These are phyloP conservation scores for Chamaenerion angustifolium DNA, from an alignment of 345 rosid species.

Conservation along the genomic window DNA sequence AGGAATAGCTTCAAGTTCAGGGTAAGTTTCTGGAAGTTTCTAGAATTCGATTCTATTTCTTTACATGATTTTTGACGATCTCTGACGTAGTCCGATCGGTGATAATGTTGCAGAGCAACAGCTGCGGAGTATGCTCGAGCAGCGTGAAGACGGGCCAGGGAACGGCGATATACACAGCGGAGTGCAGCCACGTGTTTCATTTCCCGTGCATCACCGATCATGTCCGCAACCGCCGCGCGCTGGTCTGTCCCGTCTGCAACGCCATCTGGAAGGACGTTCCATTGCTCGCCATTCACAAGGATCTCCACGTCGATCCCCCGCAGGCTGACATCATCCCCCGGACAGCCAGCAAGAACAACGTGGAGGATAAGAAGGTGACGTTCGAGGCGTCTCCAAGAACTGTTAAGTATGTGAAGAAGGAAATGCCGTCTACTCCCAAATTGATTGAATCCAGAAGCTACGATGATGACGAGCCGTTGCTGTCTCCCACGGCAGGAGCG, in stretches of 20 bases:
- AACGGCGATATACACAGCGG: slow-evolving; percentile 76
- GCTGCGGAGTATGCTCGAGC: slow-evolving; percentile 66
- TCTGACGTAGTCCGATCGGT: background rate
- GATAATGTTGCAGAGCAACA: slow-evolving; percentile 23
- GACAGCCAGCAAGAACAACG: slow-evolving; percentile 11
- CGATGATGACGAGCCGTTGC: slow-evolving; percentile 76
- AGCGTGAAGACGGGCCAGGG: slow-evolving; percentile 74
- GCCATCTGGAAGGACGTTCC: slow-evolving; percentile 62
- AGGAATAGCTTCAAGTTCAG: slow-evolving; percentile 71
- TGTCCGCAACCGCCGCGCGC: slow-evolving; percentile 34
- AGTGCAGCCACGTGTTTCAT: slow-evolving; percentile 71
- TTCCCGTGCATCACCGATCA: slow-evolving; percentile 65
- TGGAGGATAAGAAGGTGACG: slow-evolving; percentile 20
- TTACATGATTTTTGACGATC: too few relatives aligned
- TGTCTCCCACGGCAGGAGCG: slow-evolving; percentile 28
- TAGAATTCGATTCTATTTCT: too few relatives aligned
- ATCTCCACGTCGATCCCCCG: slow-evolving; percentile 2
- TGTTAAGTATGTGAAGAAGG: slow-evolving; percentile 5
- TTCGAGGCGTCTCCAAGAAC: slow-evolving; percentile 25
- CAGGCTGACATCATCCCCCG: slow-evolving; percentile 3
- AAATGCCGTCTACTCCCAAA: background rate
- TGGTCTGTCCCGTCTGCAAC: slow-evolving; percentile 71
- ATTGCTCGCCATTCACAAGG: slow-evolving; percentile 29
- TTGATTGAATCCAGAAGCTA: slow-evolving; percentile 30
- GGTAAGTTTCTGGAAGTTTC: slow-evolving; percentile 20